Base-by-base conservation (phyloP, 2,329 filamentous ascomycete species). In the Colletotrichum noveboracense region DNA sequence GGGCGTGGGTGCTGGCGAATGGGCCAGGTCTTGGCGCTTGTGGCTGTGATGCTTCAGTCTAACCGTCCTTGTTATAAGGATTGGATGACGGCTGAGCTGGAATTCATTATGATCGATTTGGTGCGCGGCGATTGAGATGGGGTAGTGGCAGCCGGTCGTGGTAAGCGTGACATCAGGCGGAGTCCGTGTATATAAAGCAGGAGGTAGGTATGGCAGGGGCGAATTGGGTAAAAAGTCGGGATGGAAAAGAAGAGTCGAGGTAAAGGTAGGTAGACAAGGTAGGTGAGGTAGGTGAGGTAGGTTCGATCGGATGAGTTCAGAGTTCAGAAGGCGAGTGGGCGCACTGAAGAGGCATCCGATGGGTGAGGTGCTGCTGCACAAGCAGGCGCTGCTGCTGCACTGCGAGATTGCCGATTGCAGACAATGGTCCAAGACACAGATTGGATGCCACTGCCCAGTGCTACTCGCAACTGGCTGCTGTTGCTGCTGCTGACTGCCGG, bases 41-140 rank as follows among this genome's bases (percentile, higher is more conserved):
- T 75, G 73, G 73, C 73, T 75, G 73, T 75, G 64, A 75, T 64
- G 70, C 56, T 73, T 75, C 62, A 61, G 70, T 68, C 73, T 75
- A 75, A 73, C 73, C 64, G 62, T 75, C 73, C 70, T 68, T 62
- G 73, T 68, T 70, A 21, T 64, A 70, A 75, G 73, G 70, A 73
- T 73, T 64, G 62, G 70, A 75, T 75, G 73, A 75, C 58, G 73
- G 70, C 58, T 65, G 26, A 73, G 70, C 56, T 73, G 69, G 70
- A 75, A 68, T 68, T 75, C 73, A 75, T 75, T 56, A 62, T 70
- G 64, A 60, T 75, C 69, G 56, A 73, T 73, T 73, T 73, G 73
- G 73, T 34, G 71, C 55, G 56, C 14, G 55, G 70, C n/a, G 43
- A 52, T 13, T 30, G 24, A 21, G 60, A 60, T 14, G 52, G 32